These are phyloP conservation scores for Xerophyta viscosa DNA, from an alignment of 106 monocot species.

Conservation along the genomic window DNA sequence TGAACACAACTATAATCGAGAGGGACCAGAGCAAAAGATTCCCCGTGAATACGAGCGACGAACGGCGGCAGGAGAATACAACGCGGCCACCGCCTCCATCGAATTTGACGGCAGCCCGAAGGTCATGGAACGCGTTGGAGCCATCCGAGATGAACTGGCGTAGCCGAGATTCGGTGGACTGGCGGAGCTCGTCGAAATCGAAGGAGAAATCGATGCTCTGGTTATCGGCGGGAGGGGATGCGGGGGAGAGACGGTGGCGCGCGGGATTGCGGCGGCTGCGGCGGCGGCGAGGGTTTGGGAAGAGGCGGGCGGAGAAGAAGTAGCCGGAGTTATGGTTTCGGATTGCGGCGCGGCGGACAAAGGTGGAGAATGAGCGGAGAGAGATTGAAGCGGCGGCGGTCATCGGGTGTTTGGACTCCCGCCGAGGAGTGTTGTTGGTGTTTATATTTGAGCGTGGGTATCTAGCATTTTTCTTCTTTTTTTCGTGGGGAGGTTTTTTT, in stretches of 20 bases:
- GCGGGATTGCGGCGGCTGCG: not conserved
- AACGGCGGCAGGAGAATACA: conserved; percentile 62
- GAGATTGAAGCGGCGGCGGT: no score
- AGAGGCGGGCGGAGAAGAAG: conserved; percentile 1
- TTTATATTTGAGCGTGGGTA: no score
- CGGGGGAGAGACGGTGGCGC: not conserved
- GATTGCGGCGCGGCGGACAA: no score
- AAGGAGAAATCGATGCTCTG: conserved; percentile 18
- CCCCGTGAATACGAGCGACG: conserved; percentile 47
- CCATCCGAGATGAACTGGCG: conserved; percentile 36
- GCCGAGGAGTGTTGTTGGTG: no score
- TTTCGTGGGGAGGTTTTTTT: no score
- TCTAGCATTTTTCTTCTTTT: no score
- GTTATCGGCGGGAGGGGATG: conserved; percentile 9
- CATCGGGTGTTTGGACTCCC: no score
- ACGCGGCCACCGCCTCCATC: conserved; percentile 34
- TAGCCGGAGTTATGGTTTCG: no score
- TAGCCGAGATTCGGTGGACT: conserved; percentile 16
- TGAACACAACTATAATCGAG: conserved; percentile 17
- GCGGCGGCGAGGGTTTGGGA: conserved; percentile 1
- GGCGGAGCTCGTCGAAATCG: conserved; percentile 8
- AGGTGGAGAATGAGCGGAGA: no score
- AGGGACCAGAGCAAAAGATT: conserved; percentile 34
- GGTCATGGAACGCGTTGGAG: conserved; percentile 49
- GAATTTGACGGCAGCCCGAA: conserved; percentile 38